These are phyloP conservation scores for Truncatella angustata DNA, from an alignment of 2,329 filamentous ascomycete genomes.

Conservation along the genomic window DNA sequence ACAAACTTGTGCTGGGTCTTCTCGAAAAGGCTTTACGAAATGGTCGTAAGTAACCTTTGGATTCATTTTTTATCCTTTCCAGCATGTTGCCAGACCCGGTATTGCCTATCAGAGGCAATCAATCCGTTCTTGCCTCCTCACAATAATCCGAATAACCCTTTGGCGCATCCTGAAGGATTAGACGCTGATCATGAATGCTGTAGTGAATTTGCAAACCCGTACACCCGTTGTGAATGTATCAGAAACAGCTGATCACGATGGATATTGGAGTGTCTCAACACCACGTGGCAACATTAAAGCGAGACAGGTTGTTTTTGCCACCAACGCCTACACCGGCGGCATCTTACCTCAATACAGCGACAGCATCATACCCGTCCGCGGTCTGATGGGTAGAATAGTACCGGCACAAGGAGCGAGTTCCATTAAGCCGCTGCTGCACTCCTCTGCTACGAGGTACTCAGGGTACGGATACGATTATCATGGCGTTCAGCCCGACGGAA, in stretches of 20 bases:
- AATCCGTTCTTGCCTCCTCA: too few relatives aligned
- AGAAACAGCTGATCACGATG: not conserved
- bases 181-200: too few relatives aligned
- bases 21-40: not conserved
- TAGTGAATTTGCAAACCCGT: constrained; percentile 11
- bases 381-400: constrained; percentile 15
- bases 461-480: constrained; percentile 31
- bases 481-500: constrained; percentile 37
- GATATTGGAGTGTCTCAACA: not conserved
- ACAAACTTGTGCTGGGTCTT: constrained; percentile 6
- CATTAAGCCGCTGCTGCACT: constrained; percentile 13
- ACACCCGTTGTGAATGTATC: constrained; percentile 6
- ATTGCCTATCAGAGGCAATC: too few relatives aligned
- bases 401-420: constrained; percentile 5
- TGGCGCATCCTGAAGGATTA: too few relatives aligned
- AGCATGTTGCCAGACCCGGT: too few relatives aligned
- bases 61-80: too few relatives aligned
- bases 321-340: constrained; percentile 11
- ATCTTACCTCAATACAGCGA: constrained; percentile 7
- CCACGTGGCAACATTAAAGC: constrained; percentile 2
- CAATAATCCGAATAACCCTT: too few relatives aligned
- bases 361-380: constrained; percentile 9
- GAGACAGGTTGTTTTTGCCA: constrained; percentile 5
- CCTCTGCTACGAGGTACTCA: constrained; percentile 14
- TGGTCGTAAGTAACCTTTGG: too few relatives aligned